phyloP scores from a whole-genome alignment of 176 grass and related monocot genomes.

The Aegilops umbellulata region DNA sequence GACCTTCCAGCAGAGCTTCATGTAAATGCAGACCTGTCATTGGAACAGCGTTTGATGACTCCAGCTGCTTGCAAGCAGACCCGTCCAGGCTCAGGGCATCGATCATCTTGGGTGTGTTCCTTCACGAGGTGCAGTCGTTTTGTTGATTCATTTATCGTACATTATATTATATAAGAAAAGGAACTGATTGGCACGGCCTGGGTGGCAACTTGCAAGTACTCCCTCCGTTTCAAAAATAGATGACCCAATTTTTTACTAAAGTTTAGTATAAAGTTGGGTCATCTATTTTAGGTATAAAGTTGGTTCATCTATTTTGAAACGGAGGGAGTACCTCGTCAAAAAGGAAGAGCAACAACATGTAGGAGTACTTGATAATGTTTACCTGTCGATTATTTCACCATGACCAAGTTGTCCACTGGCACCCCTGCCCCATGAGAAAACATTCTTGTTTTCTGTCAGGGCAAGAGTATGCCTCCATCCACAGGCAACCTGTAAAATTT shows the following conservation, averaged over 20 bases:
- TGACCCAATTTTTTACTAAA: too few relatives aligned
- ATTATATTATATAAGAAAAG: background rate
- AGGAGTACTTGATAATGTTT: background rate
- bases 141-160: background rate
- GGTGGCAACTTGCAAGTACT: too few relatives aligned
- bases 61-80: constrained; percentile 57
- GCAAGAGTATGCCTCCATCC: constrained; percentile 84
- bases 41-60: constrained; percentile 52
- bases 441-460: constrained; percentile 59
- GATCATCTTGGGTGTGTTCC: constrained; percentile 70
- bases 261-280: too few relatives aligned
- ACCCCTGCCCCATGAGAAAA: constrained; percentile 83
- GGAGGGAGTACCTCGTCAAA: too few relatives aligned
- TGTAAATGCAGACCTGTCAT: constrained; percentile 42
- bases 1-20: background rate
- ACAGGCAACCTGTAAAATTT: constrained; percentile 61
- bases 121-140: background rate
- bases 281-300: too few relatives aligned
- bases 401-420: constrained; percentile 82
- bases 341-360: too few relatives aligned
- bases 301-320: too few relatives aligned
- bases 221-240: too few relatives aligned
- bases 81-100: constrained; percentile 66
- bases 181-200: background rate
- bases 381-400: constrained; percentile 77